Conservation (phyloP, 2,329 filamentous ascomycete species). For the Trichoderma arundinaceum region DNA sequence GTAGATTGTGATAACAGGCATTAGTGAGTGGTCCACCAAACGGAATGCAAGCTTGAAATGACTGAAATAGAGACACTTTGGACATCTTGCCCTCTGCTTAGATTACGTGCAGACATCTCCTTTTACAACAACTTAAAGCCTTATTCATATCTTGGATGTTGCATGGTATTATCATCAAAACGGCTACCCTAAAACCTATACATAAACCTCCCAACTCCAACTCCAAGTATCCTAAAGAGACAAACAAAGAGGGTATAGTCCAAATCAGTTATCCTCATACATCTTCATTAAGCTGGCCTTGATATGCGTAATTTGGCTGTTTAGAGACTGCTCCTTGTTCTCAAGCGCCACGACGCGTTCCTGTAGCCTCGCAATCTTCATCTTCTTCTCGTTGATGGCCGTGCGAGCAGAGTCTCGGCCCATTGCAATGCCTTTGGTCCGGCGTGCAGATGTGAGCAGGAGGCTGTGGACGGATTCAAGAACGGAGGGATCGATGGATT, state of each 20-base stretch:
- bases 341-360: slow-evolving; percentile 48
- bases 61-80: no score
- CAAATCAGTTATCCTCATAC: slow-evolving; percentile 42
- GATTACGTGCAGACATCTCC: no score
- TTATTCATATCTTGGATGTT: no score
- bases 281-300: slow-evolving; percentile 48
- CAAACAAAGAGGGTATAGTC: neutral
- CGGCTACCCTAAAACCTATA: no score
- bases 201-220: no score
- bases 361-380: slow-evolving; percentile 47
- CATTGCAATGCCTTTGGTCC: slow-evolving; percentile 64
- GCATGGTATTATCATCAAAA: no score
- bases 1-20: no score
- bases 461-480: slow-evolving; percentile 49
- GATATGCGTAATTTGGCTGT: slow-evolving; percentile 46
- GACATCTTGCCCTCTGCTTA: no score
- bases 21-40: no score
- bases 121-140: no score
- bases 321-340: slow-evolving; percentile 43
- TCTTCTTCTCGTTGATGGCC: slow-evolving; percentile 66
- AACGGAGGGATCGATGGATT: slow-evolving; percentile 48
- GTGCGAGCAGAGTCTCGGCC: slow-evolving; percentile 71
- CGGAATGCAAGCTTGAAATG: no score
- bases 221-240: neutral
- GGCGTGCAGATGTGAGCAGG: slow-evolving; percentile 62